A percentile compares a stretch with the other conserved stretches of the same genome.
These are phyloP conservation scores for Deakozyma indianensis DNA, from an alignment of 805 yeast genomes.

Conservation along the genomic window DNA sequence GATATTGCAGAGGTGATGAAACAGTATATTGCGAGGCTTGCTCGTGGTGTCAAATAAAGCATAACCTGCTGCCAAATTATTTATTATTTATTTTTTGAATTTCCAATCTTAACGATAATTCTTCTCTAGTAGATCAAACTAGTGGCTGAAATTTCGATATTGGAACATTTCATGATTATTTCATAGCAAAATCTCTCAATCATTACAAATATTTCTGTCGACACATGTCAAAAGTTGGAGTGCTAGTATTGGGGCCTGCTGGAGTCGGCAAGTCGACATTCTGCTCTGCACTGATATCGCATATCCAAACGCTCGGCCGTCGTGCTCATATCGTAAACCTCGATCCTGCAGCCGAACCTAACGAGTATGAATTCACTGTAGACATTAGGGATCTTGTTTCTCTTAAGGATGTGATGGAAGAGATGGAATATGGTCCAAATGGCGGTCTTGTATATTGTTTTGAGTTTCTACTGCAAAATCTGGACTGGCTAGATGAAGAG, in stretches of 20 bases:
- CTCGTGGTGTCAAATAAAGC: too few relatives aligned
- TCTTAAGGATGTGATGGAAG: conserved; percentile 90
- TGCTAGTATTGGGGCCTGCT: conserved; percentile 90
- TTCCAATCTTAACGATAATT: too few relatives aligned
- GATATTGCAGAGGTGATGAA: too few relatives aligned
- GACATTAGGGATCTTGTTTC: conserved; percentile 87
- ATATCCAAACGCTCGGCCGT: conserved; percentile 83
- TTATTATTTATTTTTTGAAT: conserved; percentile 1
- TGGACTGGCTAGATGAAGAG: conserved; percentile 97
- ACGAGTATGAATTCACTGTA: conserved; percentile 78
- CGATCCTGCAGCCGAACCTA: conserved; percentile 96
- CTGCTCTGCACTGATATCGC: conserved; percentile 72
- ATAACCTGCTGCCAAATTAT: too few relatives aligned
- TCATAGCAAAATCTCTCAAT: too few relatives aligned
- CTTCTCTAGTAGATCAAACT: too few relatives aligned
- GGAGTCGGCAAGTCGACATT: conserved; percentile 95
- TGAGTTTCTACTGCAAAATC: conserved; percentile 69
- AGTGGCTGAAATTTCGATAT: too few relatives aligned
- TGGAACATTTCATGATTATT: too few relatives aligned
- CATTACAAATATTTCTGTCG: too few relatives aligned
- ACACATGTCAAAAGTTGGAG: conserved; percentile 86
- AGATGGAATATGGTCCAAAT: conserved; percentile 83
- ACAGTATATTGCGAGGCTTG: too few relatives aligned
- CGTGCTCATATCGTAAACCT: conserved; percentile 88
- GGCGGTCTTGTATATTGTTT: conserved; percentile 91